Evolutionary conservation across 2,329 filamentous ascomycete genomes (phyloP), one percentile per base, ranked within the genome.

Genomic region (Talaromyces sp.): DNA sequence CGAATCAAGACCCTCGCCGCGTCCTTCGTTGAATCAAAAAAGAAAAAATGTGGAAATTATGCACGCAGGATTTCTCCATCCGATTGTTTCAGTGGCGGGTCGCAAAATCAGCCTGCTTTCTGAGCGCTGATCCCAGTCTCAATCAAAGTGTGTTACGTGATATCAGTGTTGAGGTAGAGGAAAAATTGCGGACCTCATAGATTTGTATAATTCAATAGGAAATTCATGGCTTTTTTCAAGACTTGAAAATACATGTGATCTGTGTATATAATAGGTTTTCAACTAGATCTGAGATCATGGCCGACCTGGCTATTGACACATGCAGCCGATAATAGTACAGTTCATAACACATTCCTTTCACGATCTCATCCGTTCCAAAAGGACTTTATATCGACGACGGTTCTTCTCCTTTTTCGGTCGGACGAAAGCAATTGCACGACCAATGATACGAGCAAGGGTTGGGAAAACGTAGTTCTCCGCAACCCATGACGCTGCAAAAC

Each of bases 361-460:
- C 52, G 74, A 75, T 62, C 79, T 78, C 85, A 89, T 90, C 64
- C 86, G 82, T 73, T 95, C 90, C 59, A 84, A 74, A 35, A 97
- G 89, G 22, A 92, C 71, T 80, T 98, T 98, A 75, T 97, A 97
- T 79, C 89, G 83, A 78, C 97, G 97, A 69, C 93, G 86, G 79
- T 90, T 87, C 81, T 97, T 97, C 50, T 82, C 79, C 73, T 82
- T 83, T 59, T 85, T 75, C 77, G 70, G 85, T 79, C 75, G 79
- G 57, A 92, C 63, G n/a, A 76, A 79, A 60, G 84, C 79, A 73
- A 88, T 90, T 17, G 84, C 69, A 35, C 79, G 80, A 1, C 91
- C 92, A 63, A 97, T 80, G 56, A 82, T 77, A 67, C 86, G 87
- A 19, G 92, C 90, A 63, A 97, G 69, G 25, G 79, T 78, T 41